Base-by-base conservation (phyloP, 176 grass and related monocot species). In the Alopecurus myosuroides region DNA sequence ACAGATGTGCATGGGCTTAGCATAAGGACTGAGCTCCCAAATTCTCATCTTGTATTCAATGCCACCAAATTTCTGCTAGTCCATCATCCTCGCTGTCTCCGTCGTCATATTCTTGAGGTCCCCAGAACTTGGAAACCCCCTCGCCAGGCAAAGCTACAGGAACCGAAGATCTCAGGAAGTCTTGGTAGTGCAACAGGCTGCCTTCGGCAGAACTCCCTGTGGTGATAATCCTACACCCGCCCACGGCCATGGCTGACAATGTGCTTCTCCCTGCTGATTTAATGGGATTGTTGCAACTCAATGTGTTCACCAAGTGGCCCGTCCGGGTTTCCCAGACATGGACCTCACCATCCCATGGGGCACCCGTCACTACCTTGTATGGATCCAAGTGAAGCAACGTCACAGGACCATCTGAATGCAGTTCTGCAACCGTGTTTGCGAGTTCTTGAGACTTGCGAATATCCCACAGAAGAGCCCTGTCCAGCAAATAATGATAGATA, bases 381-480 rank as follows among this genome's bases (percentile, higher is more conserved):
- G 40, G 85, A 83, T 98, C 96, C 93, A 95, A 85, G 73, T 98
- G 96, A 57, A 98, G 82, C 55, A 90, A 82, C 26, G 74, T 84
- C 53, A 98, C 93, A 63, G 48, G 81, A 58, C 88, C 85, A 62
- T 94, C 67, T 36, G 91, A 88, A 69, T 95, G 93, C 87, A 98
- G 57, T 74, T 98, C 89, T 2, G 79, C 76, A 11, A 95, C 80
- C 10, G 70, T 80, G 13, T 85, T 88, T 25, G 77, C 49, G 22
- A 74, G 81, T 45, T 90, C 80, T 78, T 91, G 88, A 31, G 67
- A 86, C 89, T 94, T 95, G 23, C 93, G 88, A 64, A 95, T 95
- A 81, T 98, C 96, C 93, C 96, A 95, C 37, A 94, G 68, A 76
- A 98, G 88, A 85, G 89, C 89, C 93, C 95, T 95, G 82, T 6